Evolutionary conservation across 148 eudicot genomes (phyloP), one percentile per base, ranked within the genome.

Genomic region (Rhododendron mucronatum): DNA sequence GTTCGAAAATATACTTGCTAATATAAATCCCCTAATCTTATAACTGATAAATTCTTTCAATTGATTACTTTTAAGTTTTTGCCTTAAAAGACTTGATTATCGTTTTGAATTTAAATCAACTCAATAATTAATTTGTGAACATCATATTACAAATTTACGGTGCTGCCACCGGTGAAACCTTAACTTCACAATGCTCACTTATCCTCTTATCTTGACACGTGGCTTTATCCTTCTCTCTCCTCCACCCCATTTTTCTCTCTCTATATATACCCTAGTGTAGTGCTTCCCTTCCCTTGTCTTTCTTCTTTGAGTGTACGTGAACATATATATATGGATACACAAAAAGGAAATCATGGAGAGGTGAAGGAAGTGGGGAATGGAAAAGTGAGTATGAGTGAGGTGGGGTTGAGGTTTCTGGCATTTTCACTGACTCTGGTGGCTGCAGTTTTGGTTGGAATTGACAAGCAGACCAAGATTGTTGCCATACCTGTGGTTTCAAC

Each of bases 401-500:
- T 93, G 79, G 89, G 65, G 10, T 30, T 93, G 83, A 92, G 98
- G 92, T 82, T 88, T 6, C 69, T 94, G 83, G 94, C 89, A 1
- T 82, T 93, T 82, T 57, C 86, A 3, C 82, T 93, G 13, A 90
- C 94, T 2, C 84, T 95, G 5, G 85, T 83, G 20, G 98, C 98
- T 1, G 94, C 98, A 0, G 79, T 96, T 26, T 63, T 96, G 50
- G 82, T 95, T 51, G 98, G 95, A 37, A 84, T 91, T 37, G 85
- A 95, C 71, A 94, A 92, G 85, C 92, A 96, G 85, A 90, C 94
- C 1, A 88, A 89, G 86, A 51, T 84, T 28, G 91, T 95, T 82
- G 78, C 92, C 30, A 8, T 95, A 5, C 23, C 86, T 21, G 28
- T 95, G n/a, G 80, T 91, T 18, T 83, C 98, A 8, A 84, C 90